Base-by-base conservation (phyloP, 768 basidiomycete genomes). In the Calocera cornea region DNA sequence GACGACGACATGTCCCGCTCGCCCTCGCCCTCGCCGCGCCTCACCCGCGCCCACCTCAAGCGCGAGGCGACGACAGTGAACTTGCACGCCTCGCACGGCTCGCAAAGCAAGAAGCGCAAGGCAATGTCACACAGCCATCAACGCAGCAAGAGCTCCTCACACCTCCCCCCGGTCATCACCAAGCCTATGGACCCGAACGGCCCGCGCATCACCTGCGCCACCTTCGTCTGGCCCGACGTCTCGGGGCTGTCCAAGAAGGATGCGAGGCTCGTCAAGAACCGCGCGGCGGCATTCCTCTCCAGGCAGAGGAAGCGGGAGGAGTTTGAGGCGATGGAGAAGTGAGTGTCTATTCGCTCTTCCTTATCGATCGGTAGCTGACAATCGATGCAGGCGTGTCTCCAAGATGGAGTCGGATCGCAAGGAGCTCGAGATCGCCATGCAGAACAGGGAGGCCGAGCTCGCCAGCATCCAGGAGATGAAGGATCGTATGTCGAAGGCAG, bases 261-360 rank as follows among this genome's bases (percentile, higher is more conserved):
- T 78, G 92, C 92, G 69, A 86, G 92, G 65, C 83, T 94, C 10
- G 89, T 94, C 67, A 94, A 94, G 82, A 94, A 94, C 79, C 84
- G 92, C 67, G 92, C 92, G 14, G 92, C 92, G 12, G 92, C 92
- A 68, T 94, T 94, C 80, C 87, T 94, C 74, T 88, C 87, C 78
- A 82, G 92, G 75, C 92, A 94, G 77, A 83, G 92, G 72, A 94
- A 94, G 77, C 85, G 92, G 67, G 92, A 94, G 78, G 91, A 93
- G 79, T 94, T 92, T 73, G 92, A 94, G 78, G 80, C 75, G 73
- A 92, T 94, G 89, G 92, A 93, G 81, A 78, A 88, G 90, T 92
- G 79, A 79, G 88, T 86, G 67, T 73, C 68, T 8, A 19, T 66
- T 65, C 66, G 60, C 8, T 73, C 54, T 64, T 19, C 36, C 31